Base-by-base conservation (phyloP, 108 stramenopile species). In the Cyclotella cryptica region DNA sequence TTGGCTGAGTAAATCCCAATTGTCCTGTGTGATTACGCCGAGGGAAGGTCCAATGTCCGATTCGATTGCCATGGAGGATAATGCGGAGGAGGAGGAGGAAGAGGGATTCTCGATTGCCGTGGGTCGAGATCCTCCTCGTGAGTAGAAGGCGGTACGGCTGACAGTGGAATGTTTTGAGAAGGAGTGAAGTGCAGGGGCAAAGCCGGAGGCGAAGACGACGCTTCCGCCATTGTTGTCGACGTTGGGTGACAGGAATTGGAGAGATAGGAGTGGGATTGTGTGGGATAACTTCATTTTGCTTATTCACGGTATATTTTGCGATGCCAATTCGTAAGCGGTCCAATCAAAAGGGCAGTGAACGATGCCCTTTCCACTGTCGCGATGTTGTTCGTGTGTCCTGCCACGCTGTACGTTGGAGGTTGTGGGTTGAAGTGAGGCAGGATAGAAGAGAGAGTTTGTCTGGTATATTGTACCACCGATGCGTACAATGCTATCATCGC, bases 1-100 rank as follows among this genome's bases (percentile, higher is more conserved):
- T 42, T 84, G 83, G 63, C 87, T 88, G 42, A 95, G 75, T 3
- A 95, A 44, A 15, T 84, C 85, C 75, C 85, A 83, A 73, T 95
- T 95, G 39, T 73, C 87, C 10, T 57, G 35, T 2, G 86, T 46
- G 9, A 92, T 66, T 15, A 79, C 47, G 59, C 72, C 85, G 13
- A 74, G 40, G 0, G 81, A 65, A 24, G 74, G 64, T 7, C 71
- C 79, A 35, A 71, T 22, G 63, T 75, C 81, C 30, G 81, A 41
- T 51, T 74, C 67, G 68, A 74, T 18, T 3, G 44, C 35, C 8
- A 41, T 60, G 11, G 24, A 17, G 18, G 51, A 39, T 1, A 43
- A 6, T 29, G 27, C 13, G 4, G 29, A 14, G 18, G 49, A 35
- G 12, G 71, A 58, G 4, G 35, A 35, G 4, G 35, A 6, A 6